Base-by-base conservation (phyloP, 140 eudicot species). In the Senecio squalidus region DNA sequence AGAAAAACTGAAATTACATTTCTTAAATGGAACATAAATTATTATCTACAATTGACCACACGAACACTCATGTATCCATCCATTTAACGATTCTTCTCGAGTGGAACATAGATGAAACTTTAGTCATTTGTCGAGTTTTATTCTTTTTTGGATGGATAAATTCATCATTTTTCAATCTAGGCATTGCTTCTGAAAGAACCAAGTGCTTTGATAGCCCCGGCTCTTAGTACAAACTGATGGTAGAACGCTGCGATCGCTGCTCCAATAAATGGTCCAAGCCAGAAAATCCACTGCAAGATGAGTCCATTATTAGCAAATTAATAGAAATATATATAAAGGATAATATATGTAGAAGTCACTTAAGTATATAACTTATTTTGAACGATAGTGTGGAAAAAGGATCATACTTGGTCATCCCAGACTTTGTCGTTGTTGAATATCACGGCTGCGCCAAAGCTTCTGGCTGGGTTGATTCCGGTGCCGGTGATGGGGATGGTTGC, bases 101-200 rank as follows among this genome's bases (percentile, higher is more conserved):
- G 20, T 6, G 8, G 53, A 36, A 13, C 14, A 13, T 36, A 28
- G 20, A 14, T 64, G 27, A 55, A 55, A 25, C 22, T 6, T 26
- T 57, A 22, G 7, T 38, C 13, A 15, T 18, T 18, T 15, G 20
- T 43, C 48, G 29, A 36, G 66, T 73, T 20, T 39, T 55, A 13
- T 9, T 6, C 27, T 27, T 66, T 28, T 52, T 57, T 60, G 66
- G 51, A 68, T 36, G 20, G 36, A 68, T 55, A 22, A 34, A 30
- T 48, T 15, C 3, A 40, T 30, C 39, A 15, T 52, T 62, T 56
- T 43, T 11, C 28, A 6, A 15, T 21, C 43, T 51, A 79, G 10
- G 91, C 83, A 66, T 81, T 84, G 88, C 94, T 84, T 60, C 94
- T 80, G 74, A 84, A 84, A 15, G 94, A 84, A 47, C 94, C 94